Evolutionary conservation across 2,329 filamentous ascomycete genomes (phyloP), one percentile per base, ranked within the genome.

Genomic region (Diaporthe batatas): DNA sequence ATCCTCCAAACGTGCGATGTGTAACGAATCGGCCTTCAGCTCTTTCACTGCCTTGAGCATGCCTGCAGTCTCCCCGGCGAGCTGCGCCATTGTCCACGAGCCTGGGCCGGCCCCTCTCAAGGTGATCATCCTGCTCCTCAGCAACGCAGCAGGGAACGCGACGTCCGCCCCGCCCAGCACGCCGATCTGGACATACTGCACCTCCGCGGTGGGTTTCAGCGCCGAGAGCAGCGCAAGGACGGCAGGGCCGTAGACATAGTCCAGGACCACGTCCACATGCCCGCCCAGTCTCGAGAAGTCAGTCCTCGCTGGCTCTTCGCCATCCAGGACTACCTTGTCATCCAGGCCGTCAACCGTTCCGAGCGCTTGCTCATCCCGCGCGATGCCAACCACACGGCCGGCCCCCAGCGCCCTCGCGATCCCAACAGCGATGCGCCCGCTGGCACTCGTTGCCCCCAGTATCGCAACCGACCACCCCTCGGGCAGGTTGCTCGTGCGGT

Each of bases 151-250:
- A 0, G 86, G 83, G 12, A 89, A 77, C 8, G 77, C 74, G 0
- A 84, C 79, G 1, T 83, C 81, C 25, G 80, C 78, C 2, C 77
- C 74, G 12, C 80, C 80, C 55, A 89, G 76, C 1, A 81, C 79
- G 6, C 88, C 88, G 70, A 90, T 86, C 68, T 86, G 84, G 14
- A 90, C 84, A 77, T 87, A 89, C 72, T 89, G 87, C 32, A 88
- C 81, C 0, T 85, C 82, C n/a, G 81, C 82, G 39, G 78, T 78
- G 1, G 82, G 80, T 47, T 79, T 81, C 23, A 88, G 76, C 4
- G 82, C 82, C 6, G 78, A 76, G 10, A 90, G 79, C 12, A 86
- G 78, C 6, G 83, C 82, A 14, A 81, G 75, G 0, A 84, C 79
- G 21, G 84, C 81, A 0, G 82, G 80, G 0, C 88, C 89, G 78